Evolutionary conservation across 2,329 filamentous ascomycete species (phyloP), one percentile per base, ranked within the genome.

Genomic region (Xylaria sp.): DNA sequence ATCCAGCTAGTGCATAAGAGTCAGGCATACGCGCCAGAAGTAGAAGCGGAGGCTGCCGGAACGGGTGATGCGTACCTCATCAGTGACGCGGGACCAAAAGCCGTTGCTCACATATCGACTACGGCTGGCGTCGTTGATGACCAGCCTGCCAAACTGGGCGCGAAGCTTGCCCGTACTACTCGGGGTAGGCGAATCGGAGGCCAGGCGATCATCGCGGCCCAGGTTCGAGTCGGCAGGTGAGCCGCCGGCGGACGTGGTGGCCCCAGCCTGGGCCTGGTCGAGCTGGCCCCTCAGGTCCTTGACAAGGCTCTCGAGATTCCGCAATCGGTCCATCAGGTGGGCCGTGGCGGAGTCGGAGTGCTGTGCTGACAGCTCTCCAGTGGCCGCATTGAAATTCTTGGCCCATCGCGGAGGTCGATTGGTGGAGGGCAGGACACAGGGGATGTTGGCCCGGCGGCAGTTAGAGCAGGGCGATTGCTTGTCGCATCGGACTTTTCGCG

Each of bases 401-500:
- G 80, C 80, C 79, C 82, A 83, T 70, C 79, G 74, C 58, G 81
- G 81, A 0, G 79, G 77, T 1, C 77, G 78, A 59, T 83, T 78
- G 48, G 71, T 69, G 1, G 79, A 76, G 0, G 81, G 80, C 13
- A 79, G 72, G 30, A 83, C 71, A 62, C 82, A 85, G 8, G 77
- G 72, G 47, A 84, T 82, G 54, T 78, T 76, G 9, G 78, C 81
- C 3, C 78, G 76, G 8, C 78, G 78, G 65, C 82, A 85, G 64
- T 83, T 84, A 3, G 81, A 80, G 64, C 83, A 85, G 1, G 82
- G 82, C 2, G 77, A 78, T 49, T 73, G 70, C 69, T 83, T 84
- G 67, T 84, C 80, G 68, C 83, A 85, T 50, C 80, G 79, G 3
- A 85, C 82, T 64, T 84, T 84, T 51, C 82, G 80, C 39, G 70